A percentile compares a stretch with the other conserved stretches of the same genome.
These are phyloP conservation scores for Tephrocybe sp. DNA, from an alignment of 768 basidiomycete species.

Conservation along the genomic window DNA sequence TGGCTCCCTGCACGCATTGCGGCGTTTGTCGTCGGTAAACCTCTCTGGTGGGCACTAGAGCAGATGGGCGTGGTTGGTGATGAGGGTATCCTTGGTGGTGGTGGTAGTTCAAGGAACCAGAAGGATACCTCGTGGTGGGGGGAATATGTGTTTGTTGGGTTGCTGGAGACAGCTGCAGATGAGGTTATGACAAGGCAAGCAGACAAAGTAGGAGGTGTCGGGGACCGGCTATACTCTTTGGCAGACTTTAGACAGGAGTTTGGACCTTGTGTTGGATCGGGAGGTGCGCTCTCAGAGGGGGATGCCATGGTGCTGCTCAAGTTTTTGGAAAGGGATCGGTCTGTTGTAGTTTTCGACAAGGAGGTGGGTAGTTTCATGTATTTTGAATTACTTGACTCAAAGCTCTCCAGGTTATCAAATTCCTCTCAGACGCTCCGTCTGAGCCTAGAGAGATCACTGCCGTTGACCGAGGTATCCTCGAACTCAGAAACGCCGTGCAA, in stretches of 20 bases:
- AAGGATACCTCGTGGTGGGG: slow-evolving; percentile 59
- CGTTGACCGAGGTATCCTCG: slow-evolving; percentile 81
- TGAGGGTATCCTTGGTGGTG: slow-evolving; percentile 39
- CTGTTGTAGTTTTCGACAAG: slow-evolving; percentile 58
- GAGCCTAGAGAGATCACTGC: slow-evolving; percentile 54
- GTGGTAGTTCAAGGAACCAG: slow-evolving; percentile 17
- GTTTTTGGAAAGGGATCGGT: slow-evolving; percentile 77
- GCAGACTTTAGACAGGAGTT: slow-evolving; percentile 64
- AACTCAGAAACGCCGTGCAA: slow-evolving; percentile 68
- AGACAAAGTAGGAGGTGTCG: slow-evolving; percentile 41
- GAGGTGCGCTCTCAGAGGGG: slow-evolving; percentile 43
- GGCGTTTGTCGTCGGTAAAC: slow-evolving; percentile 69
- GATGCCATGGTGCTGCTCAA: slow-evolving; percentile 73
- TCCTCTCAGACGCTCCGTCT: slow-evolving; percentile 43
- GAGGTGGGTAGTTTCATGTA: slow-evolving; percentile 45
- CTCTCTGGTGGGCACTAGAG: slow-evolving; percentile 85
- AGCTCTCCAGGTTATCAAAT: slow-evolving; percentile 75
- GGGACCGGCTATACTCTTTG: slow-evolving; percentile 59
- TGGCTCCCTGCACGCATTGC: slow-evolving; percentile 71
- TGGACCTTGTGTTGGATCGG: slow-evolving; percentile 33
- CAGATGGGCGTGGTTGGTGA: slow-evolving; percentile 74
- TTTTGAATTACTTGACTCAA: background rate
- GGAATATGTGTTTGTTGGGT: slow-evolving; percentile 65
- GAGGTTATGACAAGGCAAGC: slow-evolving; percentile 44
- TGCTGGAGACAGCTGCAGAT: slow-evolving; percentile 68